Evolutionary conservation across 2,329 filamentous ascomycete genomes (phyloP).

Genomic region (Lachnellula hyalina): DNA sequence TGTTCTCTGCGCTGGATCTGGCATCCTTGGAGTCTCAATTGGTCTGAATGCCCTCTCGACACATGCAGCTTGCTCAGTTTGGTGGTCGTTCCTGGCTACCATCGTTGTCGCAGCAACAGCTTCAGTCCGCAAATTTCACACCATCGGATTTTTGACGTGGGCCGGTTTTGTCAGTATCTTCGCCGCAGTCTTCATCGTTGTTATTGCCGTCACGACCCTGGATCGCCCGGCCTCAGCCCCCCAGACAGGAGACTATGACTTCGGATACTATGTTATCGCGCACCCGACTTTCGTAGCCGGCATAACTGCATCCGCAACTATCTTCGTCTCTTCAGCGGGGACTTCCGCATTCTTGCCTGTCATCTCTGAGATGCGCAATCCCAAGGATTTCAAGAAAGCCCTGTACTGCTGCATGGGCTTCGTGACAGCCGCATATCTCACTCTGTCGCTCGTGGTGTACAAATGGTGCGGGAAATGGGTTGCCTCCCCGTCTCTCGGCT

Average conservation of each 20-base stretch:
- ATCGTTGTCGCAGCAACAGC: slow-evolving; percentile 44
- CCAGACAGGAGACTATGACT: slow-evolving; percentile 51
- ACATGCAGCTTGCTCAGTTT: slow-evolving; percentile 55
- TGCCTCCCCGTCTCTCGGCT: slow-evolving; percentile 55
- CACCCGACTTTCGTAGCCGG: slow-evolving; percentile 53
- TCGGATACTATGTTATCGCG: slow-evolving; percentile 52
- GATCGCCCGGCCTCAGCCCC: slow-evolving; percentile 57
- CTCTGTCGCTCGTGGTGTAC: slow-evolving; percentile 50
- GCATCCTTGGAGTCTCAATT: slow-evolving; percentile 54
- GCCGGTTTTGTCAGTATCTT: slow-evolving; percentile 54
- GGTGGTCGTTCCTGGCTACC: slow-evolving; percentile 49
- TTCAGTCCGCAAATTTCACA: slow-evolving; percentile 52
- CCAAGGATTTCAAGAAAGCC: slow-evolving; percentile 55
- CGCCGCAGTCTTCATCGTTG: slow-evolving; percentile 48
- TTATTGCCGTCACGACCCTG: slow-evolving; percentile 50
- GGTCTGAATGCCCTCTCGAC: slow-evolving; percentile 54
- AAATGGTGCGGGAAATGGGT: slow-evolving; percentile 58
- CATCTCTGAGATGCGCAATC: slow-evolving; percentile 59
- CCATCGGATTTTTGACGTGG: slow-evolving; percentile 59
- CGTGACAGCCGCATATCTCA: slow-evolving; percentile 51
- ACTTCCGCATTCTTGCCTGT: slow-evolving; percentile 59
- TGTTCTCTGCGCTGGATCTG: slow-evolving; percentile 49
- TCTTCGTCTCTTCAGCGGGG: slow-evolving; percentile 54
- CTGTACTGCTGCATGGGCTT: slow-evolving; percentile 54
- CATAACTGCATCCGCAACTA: slow-evolving; percentile 52